phyloP scores from a whole-genome alignment of 768 basidiomycete genomes.

The Auriscalpium vulgare region DNA sequence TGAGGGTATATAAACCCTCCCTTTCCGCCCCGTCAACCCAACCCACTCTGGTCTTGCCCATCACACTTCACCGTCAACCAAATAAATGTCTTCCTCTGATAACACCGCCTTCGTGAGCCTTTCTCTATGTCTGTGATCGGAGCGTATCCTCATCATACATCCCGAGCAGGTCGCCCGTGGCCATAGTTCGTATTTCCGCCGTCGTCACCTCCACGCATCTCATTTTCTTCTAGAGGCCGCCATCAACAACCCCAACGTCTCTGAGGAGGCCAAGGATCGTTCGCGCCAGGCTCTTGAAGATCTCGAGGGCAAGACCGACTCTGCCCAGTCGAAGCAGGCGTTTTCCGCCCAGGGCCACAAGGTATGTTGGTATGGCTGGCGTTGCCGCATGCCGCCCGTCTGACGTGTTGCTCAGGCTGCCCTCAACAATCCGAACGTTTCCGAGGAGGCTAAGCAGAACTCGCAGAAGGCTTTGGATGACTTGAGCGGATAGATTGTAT shows the following conservation, averaged over 20 bases:
- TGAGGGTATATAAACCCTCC: too few species aligned
- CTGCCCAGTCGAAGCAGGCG: background rate
- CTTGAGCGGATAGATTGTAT: conserved; percentile 5
- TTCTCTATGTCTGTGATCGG: background rate
- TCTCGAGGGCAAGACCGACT: background rate
- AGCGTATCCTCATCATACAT: background rate
- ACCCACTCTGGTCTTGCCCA: too few species aligned
- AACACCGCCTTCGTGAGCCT: background rate
- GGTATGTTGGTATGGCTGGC: background rate
- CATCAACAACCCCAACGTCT: conserved; percentile 8
- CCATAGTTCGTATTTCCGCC: background rate
- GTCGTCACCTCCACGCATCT: background rate
- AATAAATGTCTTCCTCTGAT: background rate
- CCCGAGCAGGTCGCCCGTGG: background rate
- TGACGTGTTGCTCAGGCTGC: conserved; percentile 10
- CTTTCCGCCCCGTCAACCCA: too few species aligned
- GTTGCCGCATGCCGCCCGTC: background rate
- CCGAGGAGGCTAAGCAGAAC: conserved; percentile 17
- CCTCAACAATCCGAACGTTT: conserved; percentile 20
- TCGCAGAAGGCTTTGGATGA: conserved; percentile 21
- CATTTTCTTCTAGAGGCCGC: background rate
- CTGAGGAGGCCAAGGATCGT: conserved; percentile 9
- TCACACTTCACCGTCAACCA: background rate
- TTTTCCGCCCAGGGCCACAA: background rate
- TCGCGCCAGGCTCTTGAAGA: conserved; percentile 6